Percentiles rank a stretch among this genome's conserved stretches.
Conservation (phyloP, 2,329 filamentous ascomycete genomes). For the Nigrospora osmanthi region DNA sequence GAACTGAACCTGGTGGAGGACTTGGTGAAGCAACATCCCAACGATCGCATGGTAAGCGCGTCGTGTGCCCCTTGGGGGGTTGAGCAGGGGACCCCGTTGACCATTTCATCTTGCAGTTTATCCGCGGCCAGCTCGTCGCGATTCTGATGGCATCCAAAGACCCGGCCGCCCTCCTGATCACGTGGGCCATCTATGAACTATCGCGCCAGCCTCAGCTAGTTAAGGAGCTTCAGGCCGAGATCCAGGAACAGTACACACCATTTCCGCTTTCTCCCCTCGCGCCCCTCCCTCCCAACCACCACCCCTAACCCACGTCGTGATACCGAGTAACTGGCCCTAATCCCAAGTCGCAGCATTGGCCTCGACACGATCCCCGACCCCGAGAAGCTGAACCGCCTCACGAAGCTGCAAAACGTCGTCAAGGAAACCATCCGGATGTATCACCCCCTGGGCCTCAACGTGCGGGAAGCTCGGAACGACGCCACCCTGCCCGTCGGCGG, state of each 20-base stretch:
- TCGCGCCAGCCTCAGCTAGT: not conserved
- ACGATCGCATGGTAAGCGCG: not conserved
- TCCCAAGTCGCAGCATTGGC: not conserved
- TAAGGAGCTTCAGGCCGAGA: not conserved
- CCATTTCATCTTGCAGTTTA: not conserved
- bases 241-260: not conserved
- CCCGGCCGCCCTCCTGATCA: not conserved
- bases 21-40: not conserved
- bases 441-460: constrained; percentile 1
- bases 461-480: not conserved
- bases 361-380: not conserved
- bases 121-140: not conserved
- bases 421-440: constrained; percentile 1
- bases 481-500: not conserved
- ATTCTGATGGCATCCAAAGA: constrained; percentile 1
- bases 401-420: not conserved
- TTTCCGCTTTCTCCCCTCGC: too few relatives aligned
- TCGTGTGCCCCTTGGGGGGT: too few relatives aligned
- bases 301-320: too few relatives aligned
- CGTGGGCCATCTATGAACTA: not conserved
- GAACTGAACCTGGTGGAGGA: constrained; percentile 1
- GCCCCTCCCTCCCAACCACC: too few relatives aligned
- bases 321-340: not conserved
- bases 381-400: not conserved
- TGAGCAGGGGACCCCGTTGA: too few relatives aligned